These are phyloP conservation scores for Trichosanthes truncata DNA, from an alignment of 306 rosid species.

Conservation along the genomic window DNA sequence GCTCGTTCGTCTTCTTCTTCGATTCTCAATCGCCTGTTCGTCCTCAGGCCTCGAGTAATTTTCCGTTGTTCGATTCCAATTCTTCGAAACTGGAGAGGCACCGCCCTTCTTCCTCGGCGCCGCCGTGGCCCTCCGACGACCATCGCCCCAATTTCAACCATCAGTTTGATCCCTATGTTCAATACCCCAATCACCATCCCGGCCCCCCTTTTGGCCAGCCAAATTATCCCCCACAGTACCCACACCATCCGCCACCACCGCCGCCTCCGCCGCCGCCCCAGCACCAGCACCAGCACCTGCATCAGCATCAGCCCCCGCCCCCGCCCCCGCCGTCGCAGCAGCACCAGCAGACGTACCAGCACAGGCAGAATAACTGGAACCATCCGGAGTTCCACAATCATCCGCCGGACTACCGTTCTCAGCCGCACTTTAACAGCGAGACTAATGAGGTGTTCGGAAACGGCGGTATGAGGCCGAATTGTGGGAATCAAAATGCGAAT, in stretches of 20 bases:
- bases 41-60: not conserved
- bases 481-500: not conserved
- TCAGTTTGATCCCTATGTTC: slow-evolving; percentile 11
- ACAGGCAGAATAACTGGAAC: slow-evolving; percentile 7
- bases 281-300: slow-evolving; percentile 6
- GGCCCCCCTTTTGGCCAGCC: slow-evolving; percentile 23
- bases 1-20: not conserved
- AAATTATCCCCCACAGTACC: not conserved
- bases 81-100: slow-evolving; percentile 26
- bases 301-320: not conserved
- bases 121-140: slow-evolving; percentile 25
- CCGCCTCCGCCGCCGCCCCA: slow-evolving; percentile 13
- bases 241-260: not conserved
- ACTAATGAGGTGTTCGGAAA: not conserved
- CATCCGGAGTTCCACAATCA: slow-evolving; percentile 12
- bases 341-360: slow-evolving; percentile 5
- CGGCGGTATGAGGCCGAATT: slow-evolving; percentile 15
- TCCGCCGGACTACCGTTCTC: slow-evolving; percentile 7
- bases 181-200: slow-evolving; percentile 14
- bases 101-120: slow-evolving; percentile 15
- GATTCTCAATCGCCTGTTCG: not conserved
- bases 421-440: slow-evolving; percentile 4
- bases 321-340: slow-evolving; percentile 4
- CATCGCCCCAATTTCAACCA: slow-evolving; percentile 8
- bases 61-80: not conserved